Evolutionary conservation across 371 early-diverging fungal species (phyloP), one percentile per base, ranked within the genome.

Genomic region (Mucor circinelloides): DNA sequence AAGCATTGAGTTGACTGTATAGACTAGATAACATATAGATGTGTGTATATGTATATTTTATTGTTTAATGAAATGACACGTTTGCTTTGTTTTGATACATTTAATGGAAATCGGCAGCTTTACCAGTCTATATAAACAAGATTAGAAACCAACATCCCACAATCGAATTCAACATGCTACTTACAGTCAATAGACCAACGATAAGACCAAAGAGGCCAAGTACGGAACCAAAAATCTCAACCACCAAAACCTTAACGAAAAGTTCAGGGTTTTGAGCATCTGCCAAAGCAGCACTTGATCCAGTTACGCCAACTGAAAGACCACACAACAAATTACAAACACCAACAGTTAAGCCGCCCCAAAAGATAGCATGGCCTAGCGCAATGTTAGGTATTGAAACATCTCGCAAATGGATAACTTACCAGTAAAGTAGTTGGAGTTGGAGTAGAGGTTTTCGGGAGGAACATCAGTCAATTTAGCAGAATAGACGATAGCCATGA

Each of bases 201-300:
- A 97, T 96, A 48, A 97, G 85, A 10, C 99, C 99, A 82, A 99
- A 99, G 31, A 99, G 88, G 44, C 99, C 99, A 68, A 99, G 86
- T 55, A 96, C 94, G 58, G 93, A 92, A 23, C 96, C 99, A 72
- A 99, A 97, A 78, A 99, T 99, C 73, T 97, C 99, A 61, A 99
- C 92, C 42, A 99, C 94, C 36, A 99, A 84, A 27, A 95, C 93
- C 85, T 94, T 99, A 62, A 99, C 98, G 80, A 99, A 99, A 50
- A 99, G 81, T 70, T 91, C 89, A 42, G 91, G 85, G 78, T 99
- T 95, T 66, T 97, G 96, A 34, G 99, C 97, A 78, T 99, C 99
- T 17, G 98, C 98, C 19, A 97, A 78, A 13, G 96, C 98, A 50
- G 97, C 96, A 61, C 93, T 92, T 56, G 93, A 90, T 48, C 99